phyloP scores from a whole-genome alignment of 495 filamentous ascomycete species.

The Talaromyces liani region DNA sequence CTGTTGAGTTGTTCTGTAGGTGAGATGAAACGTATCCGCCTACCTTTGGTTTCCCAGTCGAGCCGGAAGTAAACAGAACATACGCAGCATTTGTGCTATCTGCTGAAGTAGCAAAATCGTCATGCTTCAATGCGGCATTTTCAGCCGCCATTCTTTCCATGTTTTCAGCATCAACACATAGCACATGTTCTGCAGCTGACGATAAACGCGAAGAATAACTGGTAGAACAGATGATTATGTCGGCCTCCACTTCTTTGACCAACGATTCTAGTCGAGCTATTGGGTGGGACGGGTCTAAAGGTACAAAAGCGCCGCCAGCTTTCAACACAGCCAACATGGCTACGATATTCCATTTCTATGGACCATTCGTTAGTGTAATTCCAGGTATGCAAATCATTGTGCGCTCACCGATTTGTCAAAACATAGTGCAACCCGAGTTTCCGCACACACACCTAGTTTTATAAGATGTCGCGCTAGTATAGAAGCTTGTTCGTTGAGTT shows the following conservation, averaged over 20 bases:
- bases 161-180: conserved; percentile 27
- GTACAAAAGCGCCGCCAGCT: conserved; percentile 53
- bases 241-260: conserved; percentile 29
- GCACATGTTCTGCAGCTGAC: conserved; percentile 21
- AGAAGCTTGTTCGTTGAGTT: conserved; percentile 42
- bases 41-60: conserved; percentile 46
- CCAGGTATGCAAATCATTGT: neutral
- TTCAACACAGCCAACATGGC: conserved; percentile 51
- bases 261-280: conserved; percentile 38
- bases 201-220: conserved; percentile 20
- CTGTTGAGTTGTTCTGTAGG: no score
- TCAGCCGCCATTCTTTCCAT: conserved; percentile 18
- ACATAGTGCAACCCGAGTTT: conserved; percentile 43
- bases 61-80: conserved; percentile 43
- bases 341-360: conserved; percentile 46
- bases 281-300: conserved; percentile 51
- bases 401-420: conserved; percentile 49
- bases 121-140: neutral
- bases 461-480: conserved; percentile 39
- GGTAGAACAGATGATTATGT: conserved; percentile 48
- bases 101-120: conserved; percentile 6
- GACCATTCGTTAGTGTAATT: neutral
- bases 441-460: conserved; percentile 39
- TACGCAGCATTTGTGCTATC: conserved; percentile 32
- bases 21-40: conserved; percentile 4